Conservation (phyloP, 108 stramenopile genomes). For the Nannochloropsis salina region DNA sequence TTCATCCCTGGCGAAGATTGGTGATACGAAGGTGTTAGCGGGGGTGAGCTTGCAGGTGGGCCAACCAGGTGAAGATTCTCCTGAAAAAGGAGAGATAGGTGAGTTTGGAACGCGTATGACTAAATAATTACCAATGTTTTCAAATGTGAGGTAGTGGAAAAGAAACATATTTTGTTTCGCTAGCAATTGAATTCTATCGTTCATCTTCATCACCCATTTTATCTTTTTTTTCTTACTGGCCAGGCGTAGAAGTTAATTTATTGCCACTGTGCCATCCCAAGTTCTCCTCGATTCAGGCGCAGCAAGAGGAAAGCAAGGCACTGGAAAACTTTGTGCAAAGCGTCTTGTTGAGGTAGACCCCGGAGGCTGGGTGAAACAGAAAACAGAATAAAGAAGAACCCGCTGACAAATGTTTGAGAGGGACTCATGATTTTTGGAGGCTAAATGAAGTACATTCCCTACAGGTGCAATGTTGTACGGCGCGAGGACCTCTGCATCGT, state of each 20-base stretch:
- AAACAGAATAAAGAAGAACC: neutral
- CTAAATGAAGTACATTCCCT: constrained; percentile 27
- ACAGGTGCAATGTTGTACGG: neutral
- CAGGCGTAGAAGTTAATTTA: constrained; percentile 33
- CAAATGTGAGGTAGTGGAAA: neutral
- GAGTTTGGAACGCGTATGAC: neutral
- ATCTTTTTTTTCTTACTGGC: neutral
- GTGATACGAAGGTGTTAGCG: constrained; percentile 38
- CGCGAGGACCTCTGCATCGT: constrained; percentile 32
- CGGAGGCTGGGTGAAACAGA: too few relatives aligned
- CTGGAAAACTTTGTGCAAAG: constrained; percentile 34
- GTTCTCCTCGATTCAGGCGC: constrained; percentile 31
- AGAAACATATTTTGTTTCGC: neutral
- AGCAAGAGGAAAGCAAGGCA: constrained; percentile 38
- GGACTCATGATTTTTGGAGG: neutral
- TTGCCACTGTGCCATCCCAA: constrained; percentile 35
- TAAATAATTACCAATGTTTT: neutral
- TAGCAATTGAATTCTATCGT: too few relatives aligned
- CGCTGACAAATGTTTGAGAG: too few relatives aligned
- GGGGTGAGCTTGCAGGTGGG: constrained; percentile 41
- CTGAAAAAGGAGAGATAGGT: constrained; percentile 37
- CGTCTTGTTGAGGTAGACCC: constrained; percentile 29
- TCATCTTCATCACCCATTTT: too few relatives aligned
- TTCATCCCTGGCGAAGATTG: constrained; percentile 37
- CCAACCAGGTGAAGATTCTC: constrained; percentile 30